Evolutionary conservation across 2,329 filamentous ascomycete species (phyloP).

Genomic region (Pyricularia grisea): DNA sequence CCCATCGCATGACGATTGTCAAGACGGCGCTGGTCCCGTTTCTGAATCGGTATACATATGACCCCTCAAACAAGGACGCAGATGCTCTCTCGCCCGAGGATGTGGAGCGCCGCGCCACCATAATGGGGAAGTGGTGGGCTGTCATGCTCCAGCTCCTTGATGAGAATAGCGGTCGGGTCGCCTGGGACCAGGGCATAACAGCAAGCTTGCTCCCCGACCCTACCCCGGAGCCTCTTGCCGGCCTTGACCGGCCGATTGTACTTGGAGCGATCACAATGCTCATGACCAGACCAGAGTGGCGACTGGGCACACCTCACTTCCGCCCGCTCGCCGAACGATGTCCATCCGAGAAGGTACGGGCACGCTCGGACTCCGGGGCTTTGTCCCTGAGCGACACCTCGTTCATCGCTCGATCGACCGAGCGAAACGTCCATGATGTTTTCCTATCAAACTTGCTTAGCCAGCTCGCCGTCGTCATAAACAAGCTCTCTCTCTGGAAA

Average conservation of each 20-base stretch:
- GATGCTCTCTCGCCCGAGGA: slow-evolving; percentile 61
- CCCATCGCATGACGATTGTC: slow-evolving; percentile 67
- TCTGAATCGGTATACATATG: slow-evolving; percentile 57
- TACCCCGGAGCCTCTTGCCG: slow-evolving; percentile 63
- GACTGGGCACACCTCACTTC: slow-evolving; percentile 59
- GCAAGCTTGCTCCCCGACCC: slow-evolving; percentile 12
- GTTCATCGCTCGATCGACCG: slow-evolving; percentile 53
- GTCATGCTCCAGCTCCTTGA: slow-evolving; percentile 74
- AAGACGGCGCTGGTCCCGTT: slow-evolving; percentile 68
- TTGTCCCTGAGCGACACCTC: slow-evolving; percentile 51
- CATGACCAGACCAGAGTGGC: slow-evolving; percentile 87
- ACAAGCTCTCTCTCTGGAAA: slow-evolving; percentile 76
- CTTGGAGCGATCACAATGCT: slow-evolving; percentile 71
- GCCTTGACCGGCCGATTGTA: slow-evolving; percentile 72
- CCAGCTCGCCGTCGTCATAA: slow-evolving; percentile 80
- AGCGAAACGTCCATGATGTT: slow-evolving; percentile 82
- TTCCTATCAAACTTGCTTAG: slow-evolving; percentile 74
- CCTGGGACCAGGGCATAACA: slow-evolving; percentile 9
- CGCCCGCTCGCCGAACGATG: slow-evolving; percentile 50
- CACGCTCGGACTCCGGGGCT: slow-evolving; percentile 42
- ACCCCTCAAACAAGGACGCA: slow-evolving; percentile 51
- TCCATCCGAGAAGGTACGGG: slow-evolving; percentile 32
- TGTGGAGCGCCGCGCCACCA: slow-evolving; percentile 67
- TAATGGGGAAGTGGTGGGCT: slow-evolving; percentile 88
- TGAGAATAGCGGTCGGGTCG: slow-evolving; percentile 28